Evolutionary conservation across 257 asterid species (phyloP).

Genomic region (Plantago elongata): DNA sequence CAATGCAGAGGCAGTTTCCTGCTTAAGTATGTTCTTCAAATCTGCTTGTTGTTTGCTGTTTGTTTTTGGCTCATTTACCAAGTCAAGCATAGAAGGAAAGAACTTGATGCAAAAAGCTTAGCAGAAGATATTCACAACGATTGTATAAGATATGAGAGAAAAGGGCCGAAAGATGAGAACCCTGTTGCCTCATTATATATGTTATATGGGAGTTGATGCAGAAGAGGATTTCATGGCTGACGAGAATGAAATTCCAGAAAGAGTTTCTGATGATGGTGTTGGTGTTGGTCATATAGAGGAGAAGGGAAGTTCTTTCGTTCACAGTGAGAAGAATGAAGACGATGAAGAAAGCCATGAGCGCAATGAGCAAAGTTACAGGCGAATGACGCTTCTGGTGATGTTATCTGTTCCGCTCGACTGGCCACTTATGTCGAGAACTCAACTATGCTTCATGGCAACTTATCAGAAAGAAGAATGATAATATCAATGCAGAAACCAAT

Average conservation of each 20-base stretch:
- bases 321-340: not conserved
- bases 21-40: no score
- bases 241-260: not conserved
- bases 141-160: no score
- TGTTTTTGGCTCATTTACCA: no score
- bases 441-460: not conserved
- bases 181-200: no score
- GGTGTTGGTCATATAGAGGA: not conserved
- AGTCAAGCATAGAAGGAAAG: no score
- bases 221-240: not conserved
- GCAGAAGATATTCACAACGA: no score
- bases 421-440: not conserved
- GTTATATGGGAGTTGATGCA: not conserved
- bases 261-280: not conserved
- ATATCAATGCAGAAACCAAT: not conserved
- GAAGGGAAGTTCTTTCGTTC: no score
- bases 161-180: no score
- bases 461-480: not conserved
- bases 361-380: not conserved
- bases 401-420: not conserved
- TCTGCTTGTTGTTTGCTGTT: no score
- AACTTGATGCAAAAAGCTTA: no score
- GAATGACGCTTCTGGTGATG: not conserved
- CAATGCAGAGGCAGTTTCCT: no score
- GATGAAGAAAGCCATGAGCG: not conserved